Base-by-base conservation (phyloP, 2,329 filamentous ascomycete species). In the Sarocladium oryzae region DNA sequence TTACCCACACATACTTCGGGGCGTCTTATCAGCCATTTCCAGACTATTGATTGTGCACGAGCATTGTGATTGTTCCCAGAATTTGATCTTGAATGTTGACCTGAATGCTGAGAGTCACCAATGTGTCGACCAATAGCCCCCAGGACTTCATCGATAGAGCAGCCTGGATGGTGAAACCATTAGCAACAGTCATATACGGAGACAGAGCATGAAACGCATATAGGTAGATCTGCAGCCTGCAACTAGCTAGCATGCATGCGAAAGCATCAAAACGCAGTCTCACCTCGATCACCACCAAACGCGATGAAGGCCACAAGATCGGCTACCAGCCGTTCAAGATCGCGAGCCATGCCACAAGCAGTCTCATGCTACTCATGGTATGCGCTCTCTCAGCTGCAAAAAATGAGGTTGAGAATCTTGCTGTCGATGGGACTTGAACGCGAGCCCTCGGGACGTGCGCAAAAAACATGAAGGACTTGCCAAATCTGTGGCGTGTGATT, bases 241-340 rank as follows among this genome's bases (percentile, higher is more conserved):
- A 7, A 7, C 18, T 40, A 20, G 16, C 16, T 20, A 23, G 16
- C 28, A 30, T 30, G 7, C 7, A 15, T 23, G 16, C 15, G 16
- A 20, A 26, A 20, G 5, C 15, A 7, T 13, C 9, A 9, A n/a
- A 43, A 15, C 10, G 8, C 9, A 23, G 30, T 63, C 66, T 60
- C 53, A 66, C 69, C 67, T 58, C 65, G 56, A 58, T 69, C 67
- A 48, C 68, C 68, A 21, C 64, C 61, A 53, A 67, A 70, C 41
- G 68, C 63, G 37, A 69, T 64, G 30, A 68, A 56, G 46, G 67
- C 61, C 54, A 70, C 56, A 41, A 70, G 58, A 51, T 60, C 60
- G 43, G 61, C 64, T 53, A 70, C 67, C 55, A 69, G 57, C 55
- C 64, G 65, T 59, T 70, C 68, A 23, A 69, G 65, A 56, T 70